Evolutionary conservation across 2,329 filamentous ascomycete genomes (phyloP).

Genomic region (Fusarium fujikuroi): DNA sequence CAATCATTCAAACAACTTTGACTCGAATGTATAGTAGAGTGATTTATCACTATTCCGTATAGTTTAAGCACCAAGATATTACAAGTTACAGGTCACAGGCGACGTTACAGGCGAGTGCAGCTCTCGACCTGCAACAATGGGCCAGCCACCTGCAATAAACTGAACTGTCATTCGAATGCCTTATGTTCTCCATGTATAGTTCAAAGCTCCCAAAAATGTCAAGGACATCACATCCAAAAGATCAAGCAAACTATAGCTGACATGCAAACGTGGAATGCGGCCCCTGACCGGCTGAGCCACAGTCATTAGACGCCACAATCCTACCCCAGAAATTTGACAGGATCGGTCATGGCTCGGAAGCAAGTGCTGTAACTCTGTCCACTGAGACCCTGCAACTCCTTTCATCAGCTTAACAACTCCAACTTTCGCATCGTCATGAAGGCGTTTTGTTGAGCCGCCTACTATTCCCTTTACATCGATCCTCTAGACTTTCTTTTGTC

Average conservation of each 20-base stretch:
- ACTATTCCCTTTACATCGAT: background rate
- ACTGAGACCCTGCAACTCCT: constrained; percentile 37
- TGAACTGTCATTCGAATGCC: background rate
- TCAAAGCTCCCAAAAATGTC: background rate
- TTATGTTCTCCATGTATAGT: background rate
- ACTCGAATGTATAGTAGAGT: background rate
- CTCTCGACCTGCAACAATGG: background rate
- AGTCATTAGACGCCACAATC: constrained; percentile 16
- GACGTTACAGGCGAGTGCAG: background rate
- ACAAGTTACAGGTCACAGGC: background rate
- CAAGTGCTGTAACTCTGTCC: constrained; percentile 31
- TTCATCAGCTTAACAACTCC: constrained; percentile 27
- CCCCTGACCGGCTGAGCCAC: constrained; percentile 28
- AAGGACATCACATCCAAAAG: background rate
- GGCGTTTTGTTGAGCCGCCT: constrained; percentile 25
- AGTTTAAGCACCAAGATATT: background rate
- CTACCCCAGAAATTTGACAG: constrained; percentile 31
- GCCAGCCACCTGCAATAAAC: background rate
- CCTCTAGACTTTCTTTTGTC: constrained; percentile 7
- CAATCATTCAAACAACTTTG: background rate
- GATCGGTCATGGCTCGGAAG: constrained; percentile 11
- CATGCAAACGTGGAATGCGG: constrained; percentile 9
- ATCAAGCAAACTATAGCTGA: background rate
- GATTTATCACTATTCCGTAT: background rate
- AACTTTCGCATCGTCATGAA: constrained; percentile 25